Base-by-base conservation (phyloP, 192 early-diverging fungal genomes). In the Coemansia furcata region DNA sequence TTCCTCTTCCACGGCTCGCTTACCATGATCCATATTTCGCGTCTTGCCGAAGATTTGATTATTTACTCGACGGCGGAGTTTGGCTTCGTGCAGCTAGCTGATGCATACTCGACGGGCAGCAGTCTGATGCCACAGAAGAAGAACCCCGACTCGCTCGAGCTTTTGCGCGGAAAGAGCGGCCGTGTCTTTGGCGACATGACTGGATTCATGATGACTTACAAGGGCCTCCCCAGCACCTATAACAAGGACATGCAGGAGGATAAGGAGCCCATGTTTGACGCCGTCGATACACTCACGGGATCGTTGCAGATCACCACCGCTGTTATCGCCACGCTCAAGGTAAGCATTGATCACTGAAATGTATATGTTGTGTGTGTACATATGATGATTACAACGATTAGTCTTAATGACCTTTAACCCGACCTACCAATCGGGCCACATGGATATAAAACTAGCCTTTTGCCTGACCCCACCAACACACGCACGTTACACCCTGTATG, bases 101-200 rank as follows among this genome's bases (percentile, higher is more conserved):
- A 99, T 77, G 95, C 97, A 15, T 99, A 99, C 84, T 94, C 93
- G 70, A 99, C 97, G 39, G 97, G 97, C 23, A 93, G 91, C 79
- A 94, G 92, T 66, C 78, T 99, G 80, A 99, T 99, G 97, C 97
- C 97, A 33, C 97, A 99, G 71, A 99, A 99, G 83, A 99, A 99
- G 88, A 99, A 99, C 86, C 94, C 97, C 7, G 97, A 99, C 76
- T 92, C 90, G 39, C 71, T 97, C 35, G 97, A 99, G 76, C 87
- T 99, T 35, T 84, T 99, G 66, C 92, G 97, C 54, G 97, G 97
- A 57, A 99, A 99, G 74, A 88, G 90, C 69, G 97, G 97, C 26
- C 92, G 97, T 50, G 92, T 96, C 21, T 99, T 97, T 89, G 97
- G 97, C 21, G 88, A 89, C 74, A 89, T 97, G 91, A 74, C 91